Evolutionary conservation across 75 land plant species (phyloP), one percentile per base, ranked within the genome.

Genomic region (Picea sitchensis): DNA sequence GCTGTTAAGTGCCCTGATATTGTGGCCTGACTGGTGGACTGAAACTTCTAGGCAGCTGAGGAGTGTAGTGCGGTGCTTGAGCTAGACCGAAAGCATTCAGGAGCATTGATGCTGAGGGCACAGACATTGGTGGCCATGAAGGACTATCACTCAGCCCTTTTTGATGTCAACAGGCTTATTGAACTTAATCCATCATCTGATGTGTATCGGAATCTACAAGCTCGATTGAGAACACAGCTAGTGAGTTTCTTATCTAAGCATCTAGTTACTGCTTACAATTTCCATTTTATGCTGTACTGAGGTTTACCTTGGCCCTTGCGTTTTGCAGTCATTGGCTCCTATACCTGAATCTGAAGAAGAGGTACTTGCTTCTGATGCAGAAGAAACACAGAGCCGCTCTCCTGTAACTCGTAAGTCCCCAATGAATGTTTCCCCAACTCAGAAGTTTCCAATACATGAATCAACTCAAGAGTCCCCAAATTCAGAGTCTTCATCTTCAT

Each of bases 31-130:
- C 54, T 44, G 47, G 7, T 69, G 31, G 26, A 71, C 36, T 69
- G 30, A 26, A 30, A 31, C 30, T 64, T 75, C 32, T 79, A 96
- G 96, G 99, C 98, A 67, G 96, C 94, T n/a, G 94, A 93, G 60
- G 99, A 98, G 79, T 98, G 99, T 82, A 91, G 89, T 54, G 90
- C 91, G 36, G 98, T 98, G 62, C 90, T 98, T 26, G 99, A 95
- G 87, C 86, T 98, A 72, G 99, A 98, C 86, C 83, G 86, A 63
- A 86, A 95, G 72, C 99, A 98, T 79, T 87, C 96, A 18, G 99
- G 98, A 58, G 99, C 99, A 14, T 77, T 98, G 80, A 98, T 98
- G 99, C 82, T 98, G 81, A 91, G 99, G 21, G 98, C 99, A 38
- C 99, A 98, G 78, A 98, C 99, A 15, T 78, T 95, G 3, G 99